Evolutionary conservation across 116 monocot species (phyloP), one percentile per base, ranked within the genome.

Genomic region (Dioscorea cayenensis): DNA sequence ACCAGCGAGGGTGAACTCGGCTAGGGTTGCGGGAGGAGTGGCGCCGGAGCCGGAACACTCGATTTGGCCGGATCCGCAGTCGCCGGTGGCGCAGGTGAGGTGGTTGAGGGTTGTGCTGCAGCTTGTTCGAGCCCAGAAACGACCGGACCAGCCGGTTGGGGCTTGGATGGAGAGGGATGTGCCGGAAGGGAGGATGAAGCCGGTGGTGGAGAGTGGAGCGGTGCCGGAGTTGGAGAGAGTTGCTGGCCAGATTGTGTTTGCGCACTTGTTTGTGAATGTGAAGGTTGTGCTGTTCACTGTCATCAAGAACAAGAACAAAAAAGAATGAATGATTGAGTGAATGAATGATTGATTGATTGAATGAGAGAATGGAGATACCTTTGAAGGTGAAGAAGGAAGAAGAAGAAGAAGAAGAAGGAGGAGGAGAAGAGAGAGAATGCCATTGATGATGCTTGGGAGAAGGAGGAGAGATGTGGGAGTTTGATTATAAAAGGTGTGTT

Each of bases 111-210:
- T 14, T 77, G 37, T 14, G 80, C 84, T 14, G 80, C 84, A 84
- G 64, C 77, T 77, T 7, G 84, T 84, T 11, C 84, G 76, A 0
- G 63, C 84, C 84, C 84, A 84, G 80, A 84, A 80, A 25, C 84
- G 73, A 59, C 84, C 84, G 2, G 84, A 84, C 84, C 84, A 84
- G 19, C 80, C 84, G 19, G 74, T 43, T n/a, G 84, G 80, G 7
- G 80, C 77, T 22, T 51, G 66, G 55, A 84, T 60, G 32, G 80
- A 10, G 51, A 70, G 77, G 28, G 73, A 62, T 21, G 36, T 25
- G 6, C 80, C 84, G 71, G 49, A 5, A 7, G 70, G 74, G 28
- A 84, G 84, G 71, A 77, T 80, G 74, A 84, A 84, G 8, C 84
- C 84, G 14, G 84, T 86, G 36, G 82, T 70, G 28, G 60, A 51